phyloP scores from a whole-genome alignment of 192 early-diverging fungal species.

The Gamsiella multidivaricata region DNA sequence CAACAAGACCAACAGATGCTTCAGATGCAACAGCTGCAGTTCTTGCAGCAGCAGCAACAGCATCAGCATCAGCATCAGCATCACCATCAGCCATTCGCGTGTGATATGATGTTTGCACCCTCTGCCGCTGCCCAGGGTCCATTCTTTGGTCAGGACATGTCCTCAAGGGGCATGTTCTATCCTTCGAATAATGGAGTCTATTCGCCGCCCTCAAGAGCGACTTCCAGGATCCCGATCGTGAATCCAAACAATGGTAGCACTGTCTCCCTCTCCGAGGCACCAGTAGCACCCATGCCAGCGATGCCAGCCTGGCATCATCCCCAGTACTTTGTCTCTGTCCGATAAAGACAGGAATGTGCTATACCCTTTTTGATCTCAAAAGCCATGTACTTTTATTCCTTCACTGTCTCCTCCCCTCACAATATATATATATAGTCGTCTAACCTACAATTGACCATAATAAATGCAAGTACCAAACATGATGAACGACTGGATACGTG shows the following conservation, averaged over 20 bases:
- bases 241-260: neutral
- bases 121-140: neutral
- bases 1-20: constrained; percentile 4
- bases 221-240: neutral
- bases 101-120: too few relatives aligned
- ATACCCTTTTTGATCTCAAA: neutral
- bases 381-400: neutral
- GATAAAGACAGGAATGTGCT: too few relatives aligned
- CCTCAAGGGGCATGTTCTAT: too few relatives aligned
- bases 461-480: too few relatives aligned
- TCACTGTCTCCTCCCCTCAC: too few relatives aligned
- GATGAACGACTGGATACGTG: too few relatives aligned
- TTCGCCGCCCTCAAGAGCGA: neutral
- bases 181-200: too few relatives aligned
- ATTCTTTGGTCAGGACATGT: neutral
- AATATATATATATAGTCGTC: too few relatives aligned
- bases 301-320: neutral
- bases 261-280: neutral
- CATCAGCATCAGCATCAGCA: neutral
- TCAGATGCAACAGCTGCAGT: constrained; percentile 8
- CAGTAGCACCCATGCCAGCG: neutral
- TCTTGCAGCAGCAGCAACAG: constrained; percentile 7
- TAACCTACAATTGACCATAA: too few relatives aligned
- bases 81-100: neutral
- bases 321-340: neutral